Percentiles rank a stretch among this genome's conserved stretches.
Conservation (phyloP, 1,284 basidiomycete species). For the Nidula niveotomentosa region DNA sequence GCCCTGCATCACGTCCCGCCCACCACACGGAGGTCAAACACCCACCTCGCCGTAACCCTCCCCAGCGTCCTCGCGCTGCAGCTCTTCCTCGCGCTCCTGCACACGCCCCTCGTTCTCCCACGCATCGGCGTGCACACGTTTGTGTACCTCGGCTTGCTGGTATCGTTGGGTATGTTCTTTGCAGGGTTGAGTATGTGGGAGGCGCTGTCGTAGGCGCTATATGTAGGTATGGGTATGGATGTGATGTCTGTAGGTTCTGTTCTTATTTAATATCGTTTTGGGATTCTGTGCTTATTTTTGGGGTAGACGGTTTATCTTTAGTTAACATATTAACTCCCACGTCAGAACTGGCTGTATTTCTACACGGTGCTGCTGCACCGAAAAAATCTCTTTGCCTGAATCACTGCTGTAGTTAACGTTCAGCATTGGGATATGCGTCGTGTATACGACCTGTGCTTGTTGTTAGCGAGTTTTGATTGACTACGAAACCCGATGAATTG, state of each 20-base stretch:
- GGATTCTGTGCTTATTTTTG: background rate
- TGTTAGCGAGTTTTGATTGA: too few species aligned
- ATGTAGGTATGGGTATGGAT: too few species aligned
- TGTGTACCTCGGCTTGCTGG: slow-evolving; percentile 63
- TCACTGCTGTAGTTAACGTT: too few species aligned
- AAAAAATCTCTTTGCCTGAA: too few species aligned
- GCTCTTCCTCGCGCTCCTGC: slow-evolving; percentile 50
- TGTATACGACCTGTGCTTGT: too few species aligned
- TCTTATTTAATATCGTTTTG: background rate
- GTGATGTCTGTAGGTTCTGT: background rate
- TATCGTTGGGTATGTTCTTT: slow-evolving; percentile 66
- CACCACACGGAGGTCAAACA: slow-evolving; percentile 18
- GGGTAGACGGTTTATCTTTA: background rate
- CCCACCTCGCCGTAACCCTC: slow-evolving; percentile 42
- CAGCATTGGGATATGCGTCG: too few species aligned
- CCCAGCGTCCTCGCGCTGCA: slow-evolving; percentile 50
- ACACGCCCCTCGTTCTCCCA: slow-evolving; percentile 62
- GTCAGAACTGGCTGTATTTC: background rate
- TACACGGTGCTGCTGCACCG: background rate
- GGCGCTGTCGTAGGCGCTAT: slow-evolving; percentile 43
- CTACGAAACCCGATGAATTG: too few species aligned
- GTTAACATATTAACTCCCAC: background rate
- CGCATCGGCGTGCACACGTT: slow-evolving; percentile 68
- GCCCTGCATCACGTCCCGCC: slow-evolving; percentile 11
- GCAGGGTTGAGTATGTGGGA: slow-evolving; percentile 68